Evolutionary conservation across 2,329 filamentous ascomycete species (phyloP), one percentile per base, ranked within the genome.

Genomic region (Dactylellina leptospora): DNA sequence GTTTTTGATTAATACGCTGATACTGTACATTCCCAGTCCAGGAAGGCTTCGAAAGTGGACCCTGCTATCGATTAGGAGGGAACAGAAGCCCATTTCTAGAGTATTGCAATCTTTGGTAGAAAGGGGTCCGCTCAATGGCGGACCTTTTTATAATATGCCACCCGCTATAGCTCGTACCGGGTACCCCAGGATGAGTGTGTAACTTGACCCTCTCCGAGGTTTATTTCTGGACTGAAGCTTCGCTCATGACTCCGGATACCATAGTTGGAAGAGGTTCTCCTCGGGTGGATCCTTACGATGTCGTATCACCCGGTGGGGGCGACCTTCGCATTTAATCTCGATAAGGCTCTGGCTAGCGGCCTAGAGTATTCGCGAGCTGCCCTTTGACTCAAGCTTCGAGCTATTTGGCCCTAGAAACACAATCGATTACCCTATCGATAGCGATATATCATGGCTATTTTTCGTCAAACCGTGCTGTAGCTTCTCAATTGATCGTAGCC

Each of bases 341-440:
- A 58, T 66, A 58, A 40, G 61, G 61, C 51, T 44, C 28, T 56
- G 47, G 36, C 53, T 63, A 44, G 58, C 58, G 58, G 47, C 4
- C 45, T 9, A 50, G 5, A 28, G 45, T 2, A 6, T 51, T 20
- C n/a, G 30, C 60, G 27, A 69, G 63, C 48, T 61, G n/a, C 63
- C 28, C 36, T 61, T 36, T 18, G 22, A 25, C n/a, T 33, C 27
- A 47, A 70, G 55, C 48, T 56, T 50, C 30, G 16, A 66, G 51
- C 51, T 42, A 50, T 42, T 40, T 48, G 48, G 63, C 40, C 55
- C 20, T 11, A 27, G 16, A 48, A 36, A 60, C 47, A 60, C 48
- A 55, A 69, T 70, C 64, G 64, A 70, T 70, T 70, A 70, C 55
- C 42, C 64, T 70, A 70, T 70, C 64, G 64, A 70, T 62, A 70